phyloP scores from a whole-genome alignment of 1,139 yeast species.

The Pichia sp. region DNA sequence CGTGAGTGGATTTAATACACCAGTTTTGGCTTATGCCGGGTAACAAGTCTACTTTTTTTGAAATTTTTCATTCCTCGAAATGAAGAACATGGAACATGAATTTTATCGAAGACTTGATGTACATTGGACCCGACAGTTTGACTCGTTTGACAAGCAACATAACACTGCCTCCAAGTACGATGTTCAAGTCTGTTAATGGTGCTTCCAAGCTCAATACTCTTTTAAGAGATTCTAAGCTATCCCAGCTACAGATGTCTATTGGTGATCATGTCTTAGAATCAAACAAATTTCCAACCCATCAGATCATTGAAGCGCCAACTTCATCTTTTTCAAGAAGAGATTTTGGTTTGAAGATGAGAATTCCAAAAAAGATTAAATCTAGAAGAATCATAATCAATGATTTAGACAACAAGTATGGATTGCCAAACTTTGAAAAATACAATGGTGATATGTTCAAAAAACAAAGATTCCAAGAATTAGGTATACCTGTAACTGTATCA shows the following conservation, averaged over 20 bases:
- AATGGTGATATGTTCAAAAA: slow-evolving; percentile 42
- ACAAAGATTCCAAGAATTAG: slow-evolving; percentile 44
- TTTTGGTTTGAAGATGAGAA: slow-evolving; percentile 55
- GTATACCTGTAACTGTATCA: slow-evolving; percentile 27
- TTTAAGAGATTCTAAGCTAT: slow-evolving; percentile 21
- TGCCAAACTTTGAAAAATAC: slow-evolving; percentile 43
- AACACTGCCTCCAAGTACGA: too few species aligned
- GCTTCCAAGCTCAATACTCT: slow-evolving; percentile 1
- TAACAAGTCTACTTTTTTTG: too few species aligned
- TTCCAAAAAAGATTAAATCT: slow-evolving; percentile 42
- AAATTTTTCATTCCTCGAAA: too few species aligned
- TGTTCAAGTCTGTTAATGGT: neutral
- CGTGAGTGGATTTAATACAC: too few species aligned
- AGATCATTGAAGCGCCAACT: slow-evolving; percentile 49
- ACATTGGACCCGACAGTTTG: too few species aligned
- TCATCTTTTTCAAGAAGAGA: slow-evolving; percentile 48
- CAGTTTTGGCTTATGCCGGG: too few species aligned
- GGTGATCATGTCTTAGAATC: slow-evolving; percentile 18
- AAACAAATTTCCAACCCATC: slow-evolving; percentile 40
- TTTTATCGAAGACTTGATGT: too few species aligned
- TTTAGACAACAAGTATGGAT: slow-evolving; percentile 43
- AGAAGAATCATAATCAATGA: slow-evolving; percentile 41
- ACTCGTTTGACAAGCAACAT: too few species aligned
- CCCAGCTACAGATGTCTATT: slow-evolving; percentile 24
- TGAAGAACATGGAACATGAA: too few species aligned